Conservation (phyloP, 768 basidiomycete genomes). For the Hortiboletus flavorubellus region DNA sequence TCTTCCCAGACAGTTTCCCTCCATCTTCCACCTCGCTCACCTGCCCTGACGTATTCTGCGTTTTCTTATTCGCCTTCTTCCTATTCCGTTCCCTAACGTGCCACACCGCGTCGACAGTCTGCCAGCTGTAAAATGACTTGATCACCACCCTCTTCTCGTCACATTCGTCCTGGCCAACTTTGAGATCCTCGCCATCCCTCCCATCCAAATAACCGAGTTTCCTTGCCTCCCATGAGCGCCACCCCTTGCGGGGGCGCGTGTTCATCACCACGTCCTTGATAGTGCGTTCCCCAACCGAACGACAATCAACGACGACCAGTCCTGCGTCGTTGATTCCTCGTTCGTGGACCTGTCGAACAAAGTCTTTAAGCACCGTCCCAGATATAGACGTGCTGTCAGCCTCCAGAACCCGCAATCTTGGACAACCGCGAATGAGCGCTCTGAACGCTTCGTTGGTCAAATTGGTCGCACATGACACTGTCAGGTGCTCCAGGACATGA, state of each 20-base stretch:
- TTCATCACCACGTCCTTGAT: conserved; percentile 57
- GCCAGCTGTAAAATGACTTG: conserved; percentile 86
- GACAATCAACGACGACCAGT: conserved; percentile 74
- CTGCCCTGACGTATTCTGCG: conserved; percentile 34
- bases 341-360: conserved; percentile 53
- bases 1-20: conserved; percentile 20
- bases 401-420: conserved; percentile 63
- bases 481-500: conserved; percentile 67
- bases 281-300: conserved; percentile 56
- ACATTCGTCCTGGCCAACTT: conserved; percentile 77
- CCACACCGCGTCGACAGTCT: conserved; percentile 76
- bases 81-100: conserved; percentile 62
- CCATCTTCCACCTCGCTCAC: conserved; percentile 30
- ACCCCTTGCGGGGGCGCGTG: conserved; percentile 69
- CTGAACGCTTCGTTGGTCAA: conserved; percentile 64
- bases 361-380: conserved; percentile 57
- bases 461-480: conserved; percentile 62
- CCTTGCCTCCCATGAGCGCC: conserved; percentile 71
- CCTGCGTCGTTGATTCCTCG: conserved; percentile 49
- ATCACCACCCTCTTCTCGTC: conserved; percentile 68
- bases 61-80: conserved; percentile 48
- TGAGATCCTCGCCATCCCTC: conserved; percentile 62
- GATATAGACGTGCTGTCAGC: conserved; percentile 78
- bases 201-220: conserved; percentile 69
- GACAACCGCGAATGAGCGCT: conserved; percentile 60